Evolutionary conservation across 192 early-diverging fungal genomes (phyloP), one percentile per base, ranked within the genome.

Genomic region (Spinellus fusiger): DNA sequence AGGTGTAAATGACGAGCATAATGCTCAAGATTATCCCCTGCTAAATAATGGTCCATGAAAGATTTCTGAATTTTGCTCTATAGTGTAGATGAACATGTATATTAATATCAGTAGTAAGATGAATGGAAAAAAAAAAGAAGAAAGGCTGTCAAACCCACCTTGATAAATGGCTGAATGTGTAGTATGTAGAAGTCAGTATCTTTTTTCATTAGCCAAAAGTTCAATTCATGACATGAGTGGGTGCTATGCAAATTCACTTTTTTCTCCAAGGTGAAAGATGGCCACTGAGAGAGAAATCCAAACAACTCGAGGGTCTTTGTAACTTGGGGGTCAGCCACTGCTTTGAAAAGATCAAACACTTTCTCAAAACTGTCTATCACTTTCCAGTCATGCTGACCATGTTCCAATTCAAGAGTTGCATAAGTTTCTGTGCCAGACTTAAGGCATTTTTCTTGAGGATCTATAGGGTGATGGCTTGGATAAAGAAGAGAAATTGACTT

Each of bases 61-160:
- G 70, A 68, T 33, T 71, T 75, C 23, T 75, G 37, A 22, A 80
- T 9, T 62, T 80, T 80, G 56, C 69, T 74, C 79, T 80, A 68
- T 33, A 25, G 27, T 26, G 50, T 33, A 58, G 44, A 25, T 32
- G 48, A n/a, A 52, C 29, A 23, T 48, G 10, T 48, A 54, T n/a
- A 49, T 47, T 28, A 56, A 32, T 33, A 35, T 8, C 3, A 22
- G 4, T 3, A 33, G 20, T 9, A 3, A 3, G 18, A 44, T 6
- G 18, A 12, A 44, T 44, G 18, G 10, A 5, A 44, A 6, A 10
- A 2, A 44, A 12, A 6, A 44, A 5, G 18, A 18, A 5, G 13
- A 44, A n/a, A n/a, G n/a, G n/a, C n/a, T n/a, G n/a, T n/a, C n/a
- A n/a, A n/a, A n/a, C 22, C 47, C 71, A 80, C 79, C 79, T 76